These are phyloP conservation scores for Diaporthe citrichinensis DNA, from an alignment of 2,329 filamentous ascomycete species.

Conservation along the genomic window DNA sequence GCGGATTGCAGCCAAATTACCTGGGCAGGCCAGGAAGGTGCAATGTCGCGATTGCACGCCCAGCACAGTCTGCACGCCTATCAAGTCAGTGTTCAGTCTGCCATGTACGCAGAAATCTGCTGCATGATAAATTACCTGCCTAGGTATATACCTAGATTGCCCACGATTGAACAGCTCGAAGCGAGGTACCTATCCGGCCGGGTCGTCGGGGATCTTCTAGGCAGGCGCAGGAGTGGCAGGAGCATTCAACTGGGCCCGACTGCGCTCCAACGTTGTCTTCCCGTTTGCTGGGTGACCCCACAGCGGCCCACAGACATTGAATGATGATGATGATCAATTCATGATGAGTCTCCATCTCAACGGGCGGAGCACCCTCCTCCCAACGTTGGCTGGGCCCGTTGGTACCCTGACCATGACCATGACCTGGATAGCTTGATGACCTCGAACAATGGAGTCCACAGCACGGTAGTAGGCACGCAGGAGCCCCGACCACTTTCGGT, in stretches of 20 bases:
- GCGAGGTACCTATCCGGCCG: not conserved
- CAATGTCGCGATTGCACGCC: slow-evolving; percentile 5
- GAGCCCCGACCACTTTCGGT: slow-evolving; percentile 12
- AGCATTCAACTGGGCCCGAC: not conserved
- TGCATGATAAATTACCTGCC: not conserved
- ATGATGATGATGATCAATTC: slow-evolving; percentile 26
- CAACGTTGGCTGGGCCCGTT: slow-evolving; percentile 5
- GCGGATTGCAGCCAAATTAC: not conserved
- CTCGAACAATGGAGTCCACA: not conserved
- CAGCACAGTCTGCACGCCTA: slow-evolving; percentile 4
- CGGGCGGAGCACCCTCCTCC: slow-evolving; percentile 14
- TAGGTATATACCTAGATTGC: not conserved
- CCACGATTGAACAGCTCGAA: not conserved
- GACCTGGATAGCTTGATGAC: not conserved
- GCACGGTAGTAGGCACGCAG: not conserved
- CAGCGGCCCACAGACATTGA: slow-evolving; percentile 28
- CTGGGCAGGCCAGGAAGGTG: not conserved
- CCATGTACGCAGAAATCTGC: not conserved
- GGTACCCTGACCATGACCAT: not conserved
- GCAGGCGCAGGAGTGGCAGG: slow-evolving; percentile 21
- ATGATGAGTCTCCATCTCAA: slow-evolving; percentile 20
- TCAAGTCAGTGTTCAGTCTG: not conserved
- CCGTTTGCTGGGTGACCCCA: slow-evolving; percentile 28
- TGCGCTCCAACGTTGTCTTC: slow-evolving; percentile 11
- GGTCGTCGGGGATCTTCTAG: slow-evolving; percentile 1